phyloP scores from a whole-genome alignment of 1,284 basidiomycete species.

The Moesziomyces aphidis region DNA sequence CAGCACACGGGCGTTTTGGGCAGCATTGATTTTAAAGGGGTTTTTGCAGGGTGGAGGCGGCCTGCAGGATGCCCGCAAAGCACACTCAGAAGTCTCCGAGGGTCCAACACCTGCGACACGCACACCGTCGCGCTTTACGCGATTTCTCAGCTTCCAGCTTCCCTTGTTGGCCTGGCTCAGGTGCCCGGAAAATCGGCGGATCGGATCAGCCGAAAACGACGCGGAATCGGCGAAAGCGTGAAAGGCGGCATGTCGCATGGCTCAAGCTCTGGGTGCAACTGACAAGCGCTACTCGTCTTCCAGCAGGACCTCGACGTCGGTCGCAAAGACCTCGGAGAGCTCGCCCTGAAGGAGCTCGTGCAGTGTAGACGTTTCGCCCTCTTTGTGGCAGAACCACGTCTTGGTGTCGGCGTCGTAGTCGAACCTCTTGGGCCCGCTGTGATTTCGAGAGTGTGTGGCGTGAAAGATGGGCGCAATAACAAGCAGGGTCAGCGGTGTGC shows the following conservation, averaged over 20 bases:
- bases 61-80: not conserved
- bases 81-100: not conserved
- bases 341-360: slow-evolving; percentile 55
- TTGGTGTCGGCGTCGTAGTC: slow-evolving; percentile 57
- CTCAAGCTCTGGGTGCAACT: not conserved
- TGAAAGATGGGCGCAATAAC: not conserved
- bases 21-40: not conserved
- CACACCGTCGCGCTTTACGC: slow-evolving; percentile 12
- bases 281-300: slow-evolving; percentile 12
- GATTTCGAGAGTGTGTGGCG: slow-evolving; percentile 5
- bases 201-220: not conserved
- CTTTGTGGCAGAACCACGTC: slow-evolving; percentile 62
- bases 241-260: not conserved
- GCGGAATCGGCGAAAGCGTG: not conserved
- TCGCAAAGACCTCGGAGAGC: slow-evolving; percentile 53
- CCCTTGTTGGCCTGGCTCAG: not conserved
- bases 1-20: too few species aligned
- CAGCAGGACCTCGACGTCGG: slow-evolving; percentile 39
- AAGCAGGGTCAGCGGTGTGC: not conserved
- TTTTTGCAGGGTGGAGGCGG: slow-evolving; percentile 16
- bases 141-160: slow-evolving; percentile 1
- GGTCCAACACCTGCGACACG: slow-evolving; percentile 5
- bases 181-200: not conserved
- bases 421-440: slow-evolving; percentile 65
- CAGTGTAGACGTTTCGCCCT: slow-evolving; percentile 50